Percentiles rank a stretch among this genome's conserved stretches.
phyloP scores from a whole-genome alignment of 805 yeast species.

The Wickerhamomyces queroliae region DNA sequence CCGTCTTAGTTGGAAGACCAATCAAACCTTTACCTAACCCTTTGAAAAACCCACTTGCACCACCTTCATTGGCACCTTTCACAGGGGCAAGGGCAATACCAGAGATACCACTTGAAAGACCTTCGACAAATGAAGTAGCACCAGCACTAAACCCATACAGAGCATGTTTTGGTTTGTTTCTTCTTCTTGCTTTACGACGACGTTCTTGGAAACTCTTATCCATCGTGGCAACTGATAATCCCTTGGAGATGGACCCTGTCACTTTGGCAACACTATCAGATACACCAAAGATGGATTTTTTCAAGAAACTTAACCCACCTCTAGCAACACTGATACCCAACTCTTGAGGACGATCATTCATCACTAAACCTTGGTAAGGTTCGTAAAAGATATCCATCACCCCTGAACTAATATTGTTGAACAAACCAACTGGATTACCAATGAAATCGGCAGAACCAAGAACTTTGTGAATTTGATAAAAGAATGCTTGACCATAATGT shows the following conservation, averaged over 20 bases:
- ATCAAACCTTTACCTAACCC: slow-evolving; percentile 94
- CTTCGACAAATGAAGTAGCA: slow-evolving; percentile 83
- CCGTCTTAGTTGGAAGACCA: slow-evolving; percentile 95
- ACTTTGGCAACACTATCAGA: slow-evolving; percentile 91
- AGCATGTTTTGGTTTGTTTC: slow-evolving; percentile 82
- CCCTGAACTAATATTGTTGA: slow-evolving; percentile 90
- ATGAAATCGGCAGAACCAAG: slow-evolving; percentile 94
- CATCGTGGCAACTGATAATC: slow-evolving; percentile 84
- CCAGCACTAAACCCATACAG: slow-evolving; percentile 80
- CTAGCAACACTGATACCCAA: slow-evolving; percentile 92
- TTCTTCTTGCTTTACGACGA: slow-evolving; percentile 65
- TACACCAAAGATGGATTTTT: slow-evolving; percentile 91
- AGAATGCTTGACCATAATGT: slow-evolving; percentile 88
- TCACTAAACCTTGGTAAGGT: slow-evolving; percentile 91
- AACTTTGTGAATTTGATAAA: slow-evolving; percentile 87
- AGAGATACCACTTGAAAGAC: slow-evolving; percentile 78
- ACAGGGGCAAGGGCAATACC: slow-evolving; percentile 91
- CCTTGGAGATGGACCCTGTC: slow-evolving; percentile 93
- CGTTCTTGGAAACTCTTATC: slow-evolving; percentile 80
- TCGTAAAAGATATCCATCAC: slow-evolving; percentile 95
- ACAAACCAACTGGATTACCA: slow-evolving; percentile 96
- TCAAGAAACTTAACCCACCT: slow-evolving; percentile 91
- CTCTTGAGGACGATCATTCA: slow-evolving; percentile 95
- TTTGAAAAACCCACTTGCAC: slow-evolving; percentile 86
- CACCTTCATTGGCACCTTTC: slow-evolving; percentile 83